Evolutionary conservation across 2,329 filamentous ascomycete species (phyloP), one percentile per base, ranked within the genome.

Genomic region (Fusarium sp.): DNA sequence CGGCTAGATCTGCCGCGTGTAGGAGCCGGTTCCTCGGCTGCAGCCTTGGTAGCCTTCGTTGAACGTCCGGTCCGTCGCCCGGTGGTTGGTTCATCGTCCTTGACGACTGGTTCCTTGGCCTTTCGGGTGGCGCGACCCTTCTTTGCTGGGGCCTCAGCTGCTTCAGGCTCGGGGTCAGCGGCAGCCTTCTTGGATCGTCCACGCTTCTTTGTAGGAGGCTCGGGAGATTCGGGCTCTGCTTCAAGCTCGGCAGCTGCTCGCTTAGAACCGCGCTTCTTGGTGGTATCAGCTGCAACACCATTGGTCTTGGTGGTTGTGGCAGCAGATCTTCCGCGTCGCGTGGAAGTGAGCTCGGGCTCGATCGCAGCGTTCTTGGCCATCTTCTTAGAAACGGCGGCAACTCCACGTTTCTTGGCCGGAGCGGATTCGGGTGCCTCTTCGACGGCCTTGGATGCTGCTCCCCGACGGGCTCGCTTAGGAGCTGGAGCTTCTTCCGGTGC

Each of bases 151-250:
- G 75, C 69, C n/a, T 76, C 72, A 10, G 69, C 43, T 10, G 27
- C 54, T 11, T 70, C 68, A 0, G 70, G 57, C 33, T 68, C 68
- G n/a, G 25, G 38, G 10, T 72, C 68, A 0, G 69, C 60, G 5
- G 63, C 66, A 37, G 76, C 45, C 15, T 63, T 65, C 32, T 73
- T 72, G 32, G 76, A 25, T n/a, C 76, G 72, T 0, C 74, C 76
- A 22, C 72, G 73, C 27, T 69, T 74, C 60, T 78, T 78, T 14
- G 71, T 20, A 11, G 73, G 61, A 33, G 75, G 73, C 20, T 76
- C 71, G 8, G 73, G 54, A 11, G 43, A 52, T 37, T 68, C 70
- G 20, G 32, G 40, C 12, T 68, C 58, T n/a, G 38, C 40, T 63
- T 69, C 72, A 3, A 66, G 40, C 5, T 71, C 69, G 0, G 71